phyloP scores from a whole-genome alignment of 371 early-diverging fungal species.

The Zopfochytrium polystomum region DNA sequence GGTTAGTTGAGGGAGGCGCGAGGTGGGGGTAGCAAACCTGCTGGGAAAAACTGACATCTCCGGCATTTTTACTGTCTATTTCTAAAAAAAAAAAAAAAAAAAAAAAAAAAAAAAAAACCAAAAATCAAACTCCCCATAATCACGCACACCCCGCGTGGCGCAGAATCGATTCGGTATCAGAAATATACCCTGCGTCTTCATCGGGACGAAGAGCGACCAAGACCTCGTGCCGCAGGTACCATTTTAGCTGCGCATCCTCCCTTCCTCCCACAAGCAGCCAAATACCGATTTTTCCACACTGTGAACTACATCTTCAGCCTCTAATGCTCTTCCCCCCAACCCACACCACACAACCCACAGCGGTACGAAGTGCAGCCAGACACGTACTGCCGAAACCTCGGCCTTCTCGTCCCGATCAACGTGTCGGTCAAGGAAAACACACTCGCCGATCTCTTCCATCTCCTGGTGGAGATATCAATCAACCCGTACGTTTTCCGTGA shows the following conservation, averaged over 20 bases:
- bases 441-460: slow-evolving; percentile 83
- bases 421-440: slow-evolving; percentile 80
- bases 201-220: slow-evolving; percentile 90
- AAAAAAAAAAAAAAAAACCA: too few species aligned
- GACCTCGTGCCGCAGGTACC: slow-evolving; percentile 77
- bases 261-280: not conserved
- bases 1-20: too few species aligned
- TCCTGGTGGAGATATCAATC: slow-evolving; percentile 81
- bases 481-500: slow-evolving; percentile 60
- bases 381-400: slow-evolving; percentile 82
- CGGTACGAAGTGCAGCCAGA: slow-evolving; percentile 83
- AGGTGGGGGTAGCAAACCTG: too few species aligned
- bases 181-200: slow-evolving; percentile 81
- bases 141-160: slow-evolving; percentile 1
- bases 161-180: slow-evolving; percentile 77
- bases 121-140: too few species aligned
- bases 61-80: too few species aligned
- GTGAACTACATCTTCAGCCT: too few species aligned
- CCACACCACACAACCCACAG: too few species aligned
- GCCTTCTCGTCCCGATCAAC: slow-evolving; percentile 77
- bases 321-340: too few species aligned
- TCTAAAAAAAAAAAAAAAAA: too few species aligned
- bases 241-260: not conserved
- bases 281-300: not conserved
- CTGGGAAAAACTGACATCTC: too few species aligned